These are phyloP conservation scores for Hymenoscyphus fraxineus DNA, from an alignment of 2,329 filamentous ascomycete species.

Conservation along the genomic window DNA sequence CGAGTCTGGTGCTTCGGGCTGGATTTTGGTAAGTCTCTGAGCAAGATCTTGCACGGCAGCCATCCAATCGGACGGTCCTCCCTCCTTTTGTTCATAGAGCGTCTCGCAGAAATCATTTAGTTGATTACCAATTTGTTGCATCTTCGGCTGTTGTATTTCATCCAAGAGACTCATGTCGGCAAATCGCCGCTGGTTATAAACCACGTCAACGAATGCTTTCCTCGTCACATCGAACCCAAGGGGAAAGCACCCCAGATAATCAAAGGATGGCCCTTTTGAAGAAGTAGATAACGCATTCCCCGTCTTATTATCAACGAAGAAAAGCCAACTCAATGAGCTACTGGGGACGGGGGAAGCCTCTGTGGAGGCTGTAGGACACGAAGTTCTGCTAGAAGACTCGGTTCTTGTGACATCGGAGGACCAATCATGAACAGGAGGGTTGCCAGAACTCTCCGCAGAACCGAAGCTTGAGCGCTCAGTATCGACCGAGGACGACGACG, in stretches of 20 bases:
- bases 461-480: constrained; percentile 9
- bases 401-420: constrained; percentile 6
- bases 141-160: constrained; percentile 14
- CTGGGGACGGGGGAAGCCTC: constrained; percentile 13
- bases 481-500: background rate
- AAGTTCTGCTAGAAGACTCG: constrained; percentile 1
- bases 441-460: background rate
- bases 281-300: constrained; percentile 16
- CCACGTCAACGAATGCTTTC: constrained; percentile 28
- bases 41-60: constrained; percentile 22
- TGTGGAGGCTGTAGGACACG: constrained; percentile 6
- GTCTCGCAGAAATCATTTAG: constrained; percentile 16
- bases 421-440: constrained; percentile 7
- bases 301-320: constrained; percentile 13
- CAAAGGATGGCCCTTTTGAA: constrained; percentile 24
- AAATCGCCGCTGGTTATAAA: constrained; percentile 27
- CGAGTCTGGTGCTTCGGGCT: constrained; percentile 33
- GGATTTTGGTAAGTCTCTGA: constrained; percentile 16
- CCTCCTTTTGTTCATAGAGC: constrained; percentile 32
- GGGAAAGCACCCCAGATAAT: constrained; percentile 32
- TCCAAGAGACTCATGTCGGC: constrained; percentile 28
- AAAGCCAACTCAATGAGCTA: constrained; percentile 19
- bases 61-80: constrained; percentile 16
- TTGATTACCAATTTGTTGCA: constrained; percentile 29
- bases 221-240: constrained; percentile 28